A percentile compares a stretch with the other conserved stretches of the same genome.
Conservation (phyloP, 305 asterid species). For the Fraxinus greggii region DNA sequence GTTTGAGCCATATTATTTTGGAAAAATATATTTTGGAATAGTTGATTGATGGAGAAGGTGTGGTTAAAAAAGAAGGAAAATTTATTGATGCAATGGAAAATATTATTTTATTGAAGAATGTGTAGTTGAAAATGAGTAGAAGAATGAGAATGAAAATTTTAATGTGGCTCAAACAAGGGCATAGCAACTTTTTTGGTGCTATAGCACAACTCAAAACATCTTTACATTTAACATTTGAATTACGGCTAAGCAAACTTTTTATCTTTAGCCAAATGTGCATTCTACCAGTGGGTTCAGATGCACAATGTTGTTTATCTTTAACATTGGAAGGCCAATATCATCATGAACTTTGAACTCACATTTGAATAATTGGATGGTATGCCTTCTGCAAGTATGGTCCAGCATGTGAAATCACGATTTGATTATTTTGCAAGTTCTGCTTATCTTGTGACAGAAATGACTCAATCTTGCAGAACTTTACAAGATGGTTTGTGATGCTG, state of each 20-base stretch:
- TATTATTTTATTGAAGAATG: no score
- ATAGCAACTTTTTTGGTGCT: neutral
- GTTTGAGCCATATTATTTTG: no score
- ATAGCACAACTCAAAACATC: neutral
- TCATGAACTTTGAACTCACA: neutral
- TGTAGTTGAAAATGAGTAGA: no score
- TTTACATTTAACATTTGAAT: neutral
- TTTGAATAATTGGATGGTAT: neutral
- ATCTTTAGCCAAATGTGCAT: neutral
- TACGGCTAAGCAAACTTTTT: conserved; percentile 6
- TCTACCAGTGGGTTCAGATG: conserved; percentile 6
- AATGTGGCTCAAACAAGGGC: no score
- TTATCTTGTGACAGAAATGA: conserved; percentile 9
- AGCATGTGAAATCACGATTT: neutral
- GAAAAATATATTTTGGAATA: no score
- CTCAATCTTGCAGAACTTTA: conserved; percentile 65
- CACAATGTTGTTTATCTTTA: neutral
- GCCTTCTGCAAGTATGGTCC: conserved; percentile 8
- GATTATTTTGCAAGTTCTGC: neutral
- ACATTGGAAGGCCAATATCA: neutral
- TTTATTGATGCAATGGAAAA: no score
- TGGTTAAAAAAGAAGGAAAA: no score
- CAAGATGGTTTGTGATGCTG: conserved; percentile 96
- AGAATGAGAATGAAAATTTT: no score
- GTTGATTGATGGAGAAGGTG: no score